Evolutionary conservation across 139 green algal genomes (phyloP), one percentile per base, ranked within the genome.

Genomic region (Gonium pectorale): DNA sequence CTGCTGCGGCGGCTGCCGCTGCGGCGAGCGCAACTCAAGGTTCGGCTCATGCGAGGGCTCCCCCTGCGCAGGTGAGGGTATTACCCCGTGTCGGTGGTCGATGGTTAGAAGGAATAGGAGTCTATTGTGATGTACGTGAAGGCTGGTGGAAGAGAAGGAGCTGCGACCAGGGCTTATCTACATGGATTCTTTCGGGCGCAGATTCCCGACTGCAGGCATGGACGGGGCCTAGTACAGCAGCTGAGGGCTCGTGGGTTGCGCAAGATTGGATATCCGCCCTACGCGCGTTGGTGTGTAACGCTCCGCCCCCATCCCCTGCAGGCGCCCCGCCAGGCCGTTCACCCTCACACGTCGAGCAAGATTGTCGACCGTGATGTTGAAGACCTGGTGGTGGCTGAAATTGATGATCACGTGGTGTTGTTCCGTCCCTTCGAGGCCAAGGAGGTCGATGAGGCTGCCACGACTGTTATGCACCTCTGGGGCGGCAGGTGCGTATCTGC

Each of bases 301-400:
- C n/a, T n/a, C 63, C 29, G 0, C 19, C 4, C 31, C 70, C 15
- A 7, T 33, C 0, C 21, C 7, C 27, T 11, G 31, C 71, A 81
- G 73, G 38, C 31, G 27, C 52, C 72, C 3, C 75, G 75, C 27
- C 52, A 67, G 37, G 41, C 59, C 24, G 59, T 24, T 5, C 35
- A 29, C 35, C 38, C 41, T 0, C 43, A 11, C 5, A 31, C 43
- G 3, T 15, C 35, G 59, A 74, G 6, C 62, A 73, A 73, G 62
- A 49, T 83, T 13, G 43, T 83, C 7, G 77, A 83, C 62, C 43
- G 77, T 31, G 77, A 83, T n/a, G 60, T n/a, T 4, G 77, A 83
- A 6, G 77, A 62, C 22, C 73, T 60, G 77, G 33, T 83, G 43
- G 17, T 74, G 17, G 62, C 62, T 11, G 60, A 83, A 62, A 3